phyloP scores from a whole-genome alignment of 2,329 filamentous ascomycete genomes.

The Clonostachys solani region DNA sequence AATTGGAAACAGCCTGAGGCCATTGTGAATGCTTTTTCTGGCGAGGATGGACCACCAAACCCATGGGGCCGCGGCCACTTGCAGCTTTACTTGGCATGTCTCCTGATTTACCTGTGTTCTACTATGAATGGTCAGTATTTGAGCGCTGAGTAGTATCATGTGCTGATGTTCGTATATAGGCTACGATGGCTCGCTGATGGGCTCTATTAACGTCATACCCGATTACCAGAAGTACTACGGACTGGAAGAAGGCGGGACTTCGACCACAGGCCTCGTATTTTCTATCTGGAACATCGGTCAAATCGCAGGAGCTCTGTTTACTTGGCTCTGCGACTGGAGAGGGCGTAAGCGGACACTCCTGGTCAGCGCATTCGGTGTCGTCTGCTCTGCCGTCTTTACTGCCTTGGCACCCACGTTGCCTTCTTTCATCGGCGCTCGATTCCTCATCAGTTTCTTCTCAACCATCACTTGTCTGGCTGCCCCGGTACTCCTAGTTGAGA shows the following conservation, averaged over 20 bases:
- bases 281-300: conserved; percentile 36
- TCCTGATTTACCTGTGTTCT: conserved; percentile 22
- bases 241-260: conserved; percentile 24
- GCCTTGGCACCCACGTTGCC: conserved; percentile 34
- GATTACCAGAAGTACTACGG: conserved; percentile 34
- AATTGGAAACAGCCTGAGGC: no score
- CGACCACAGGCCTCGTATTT: conserved; percentile 36
- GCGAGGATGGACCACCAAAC: conserved; percentile 8
- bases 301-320: conserved; percentile 34
- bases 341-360: conserved; percentile 36
- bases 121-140: conserved; percentile 33
- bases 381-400: conserved; percentile 44
- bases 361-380: conserved; percentile 40
- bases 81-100: conserved; percentile 18
- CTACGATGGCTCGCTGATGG: conserved; percentile 35
- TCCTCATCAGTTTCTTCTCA: conserved; percentile 47
- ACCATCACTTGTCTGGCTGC: conserved; percentile 51
- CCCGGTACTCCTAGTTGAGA: conserved; percentile 56
- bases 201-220: conserved; percentile 35
- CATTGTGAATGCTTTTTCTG: no score
- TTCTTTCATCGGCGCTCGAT: conserved; percentile 47
- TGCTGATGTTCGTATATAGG: background rate
- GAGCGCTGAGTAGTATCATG: conserved; percentile 5
- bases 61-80: conserved; percentile 20
- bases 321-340: conserved; percentile 37